These are phyloP conservation scores for Fusarium goolgardi DNA, from an alignment of 2,329 filamentous ascomycete genomes.

Conservation along the genomic window DNA sequence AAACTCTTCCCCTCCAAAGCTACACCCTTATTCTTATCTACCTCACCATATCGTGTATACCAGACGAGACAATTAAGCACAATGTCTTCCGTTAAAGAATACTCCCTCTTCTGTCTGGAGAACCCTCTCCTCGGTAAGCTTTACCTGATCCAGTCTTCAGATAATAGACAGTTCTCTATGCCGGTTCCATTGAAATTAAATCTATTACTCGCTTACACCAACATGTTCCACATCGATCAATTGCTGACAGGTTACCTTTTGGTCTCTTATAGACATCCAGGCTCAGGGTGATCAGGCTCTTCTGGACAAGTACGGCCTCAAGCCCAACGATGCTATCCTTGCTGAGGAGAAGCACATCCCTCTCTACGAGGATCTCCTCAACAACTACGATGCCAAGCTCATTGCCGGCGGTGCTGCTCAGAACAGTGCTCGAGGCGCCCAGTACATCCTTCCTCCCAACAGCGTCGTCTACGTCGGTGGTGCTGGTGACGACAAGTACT, in stretches of 20 bases:
- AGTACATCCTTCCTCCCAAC: slow-evolving; percentile 92
- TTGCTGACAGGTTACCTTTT: slow-evolving; percentile 33
- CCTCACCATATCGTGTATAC: slow-evolving; percentile 18
- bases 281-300: slow-evolving; percentile 83
- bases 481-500: slow-evolving; percentile 95
- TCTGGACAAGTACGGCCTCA: slow-evolving; percentile 91
- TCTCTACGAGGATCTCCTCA: slow-evolving; percentile 93
- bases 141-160: neutral
- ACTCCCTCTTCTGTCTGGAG: slow-evolving; percentile 91
- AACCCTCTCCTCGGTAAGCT: slow-evolving; percentile 91
- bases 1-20: slow-evolving; percentile 46
- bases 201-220: slow-evolving; percentile 19
- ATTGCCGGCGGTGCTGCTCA: slow-evolving; percentile 97
- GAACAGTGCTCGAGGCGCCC: slow-evolving; percentile 95
- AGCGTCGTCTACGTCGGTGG: slow-evolving; percentile 94
- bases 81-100: slow-evolving; percentile 84
- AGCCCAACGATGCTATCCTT: slow-evolving; percentile 97
- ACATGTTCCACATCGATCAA: slow-evolving; percentile 12
- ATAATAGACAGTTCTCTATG: neutral
- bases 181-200: slow-evolving; percentile 3
- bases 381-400: slow-evolving; percentile 91
- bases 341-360: slow-evolving; percentile 90
- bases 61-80: slow-evolving; percentile 48
- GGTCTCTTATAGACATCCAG: slow-evolving; percentile 79
- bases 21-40: slow-evolving; percentile 22